Evolutionary conservation across 306 rosid species (phyloP).

Genomic region (Prosopis cineraria): DNA sequence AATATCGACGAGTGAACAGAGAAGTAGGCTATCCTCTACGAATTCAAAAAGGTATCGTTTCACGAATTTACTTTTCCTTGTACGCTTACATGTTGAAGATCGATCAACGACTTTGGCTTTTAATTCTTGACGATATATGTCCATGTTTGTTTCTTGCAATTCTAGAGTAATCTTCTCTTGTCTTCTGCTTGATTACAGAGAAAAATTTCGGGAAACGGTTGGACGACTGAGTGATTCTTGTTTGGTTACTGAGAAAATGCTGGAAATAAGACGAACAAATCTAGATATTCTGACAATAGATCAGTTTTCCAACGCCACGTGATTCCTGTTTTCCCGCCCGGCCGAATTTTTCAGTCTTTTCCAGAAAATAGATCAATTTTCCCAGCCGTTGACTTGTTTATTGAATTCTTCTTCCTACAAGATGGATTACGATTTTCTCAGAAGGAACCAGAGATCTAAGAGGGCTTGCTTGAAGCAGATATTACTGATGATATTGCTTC

Average conservation of each 20-base stretch:
- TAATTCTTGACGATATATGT: constrained; percentile 1
- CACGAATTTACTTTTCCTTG: not conserved
- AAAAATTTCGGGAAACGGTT: not conserved
- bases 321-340: too few relatives aligned
- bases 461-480: constrained; percentile 40
- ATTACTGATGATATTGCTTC: constrained; percentile 40
- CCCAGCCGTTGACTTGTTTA: not conserved
- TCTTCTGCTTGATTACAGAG: not conserved
- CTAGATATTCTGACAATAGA: not conserved
- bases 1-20: not conserved
- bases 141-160: not conserved
- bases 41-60: constrained; percentile 25
- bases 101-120: not conserved
- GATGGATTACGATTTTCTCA: constrained; percentile 44
- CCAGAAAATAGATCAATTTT: not conserved
- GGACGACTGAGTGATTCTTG: not conserved
- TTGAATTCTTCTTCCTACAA: constrained; percentile 6
- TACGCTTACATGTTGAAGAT: not conserved
- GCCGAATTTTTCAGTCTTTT: too few relatives aligned
- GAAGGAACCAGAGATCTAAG: constrained; percentile 45
- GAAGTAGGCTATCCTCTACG: not conserved
- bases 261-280: not conserved
- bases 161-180: not conserved
- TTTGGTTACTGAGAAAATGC: not conserved
- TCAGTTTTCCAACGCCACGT: too few relatives aligned